Percentiles rank a stretch among this genome's conserved stretches.
These are phyloP conservation scores for Brassica rapa DNA, from an alignment of 345 rosid genomes.

Conservation along the genomic window DNA sequence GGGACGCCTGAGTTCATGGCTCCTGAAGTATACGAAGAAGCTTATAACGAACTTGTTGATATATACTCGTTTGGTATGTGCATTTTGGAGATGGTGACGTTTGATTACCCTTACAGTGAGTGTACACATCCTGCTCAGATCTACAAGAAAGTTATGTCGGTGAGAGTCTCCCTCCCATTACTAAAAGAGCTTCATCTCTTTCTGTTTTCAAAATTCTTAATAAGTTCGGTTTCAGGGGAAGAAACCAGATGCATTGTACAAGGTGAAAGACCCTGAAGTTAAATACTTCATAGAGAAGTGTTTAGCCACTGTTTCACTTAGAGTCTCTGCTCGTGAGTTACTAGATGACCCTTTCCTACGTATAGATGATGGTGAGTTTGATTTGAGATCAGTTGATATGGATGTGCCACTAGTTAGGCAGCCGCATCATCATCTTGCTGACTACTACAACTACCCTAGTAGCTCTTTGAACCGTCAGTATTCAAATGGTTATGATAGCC, in stretches of 20 bases:
- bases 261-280: slow-evolving; percentile 89
- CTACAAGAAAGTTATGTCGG: slow-evolving; percentile 97
- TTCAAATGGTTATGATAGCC: slow-evolving; percentile 44
- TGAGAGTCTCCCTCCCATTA: slow-evolving; percentile 46
- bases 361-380: slow-evolving; percentile 58
- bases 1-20: slow-evolving; percentile 99
- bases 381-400: slow-evolving; percentile 53
- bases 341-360: slow-evolving; percentile 87
- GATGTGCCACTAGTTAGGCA: slow-evolving; percentile 58
- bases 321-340: slow-evolving; percentile 93
- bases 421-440: slow-evolving; percentile 41
- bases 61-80: slow-evolving; percentile 98
- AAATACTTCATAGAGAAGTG: slow-evolving; percentile 86
- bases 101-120: slow-evolving; percentile 96
- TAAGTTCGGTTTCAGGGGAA: slow-evolving; percentile 63
- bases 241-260: slow-evolving; percentile 93
- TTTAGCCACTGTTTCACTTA: slow-evolving; percentile 77
- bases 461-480: slow-evolving; percentile 45
- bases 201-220: slow-evolving; percentile 11
- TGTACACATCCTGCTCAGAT: slow-evolving; percentile 96
- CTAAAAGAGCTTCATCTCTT: neutral
- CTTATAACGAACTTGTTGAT: slow-evolving; percentile 94
- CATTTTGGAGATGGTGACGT: slow-evolving; percentile 94
- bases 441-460: slow-evolving; percentile 36
- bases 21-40: slow-evolving; percentile 97